A percentile compares a stretch with the other conserved stretches of the same genome.
Conservation (phyloP, 768 basidiomycete species). For the Suillus brevipes region DNA sequence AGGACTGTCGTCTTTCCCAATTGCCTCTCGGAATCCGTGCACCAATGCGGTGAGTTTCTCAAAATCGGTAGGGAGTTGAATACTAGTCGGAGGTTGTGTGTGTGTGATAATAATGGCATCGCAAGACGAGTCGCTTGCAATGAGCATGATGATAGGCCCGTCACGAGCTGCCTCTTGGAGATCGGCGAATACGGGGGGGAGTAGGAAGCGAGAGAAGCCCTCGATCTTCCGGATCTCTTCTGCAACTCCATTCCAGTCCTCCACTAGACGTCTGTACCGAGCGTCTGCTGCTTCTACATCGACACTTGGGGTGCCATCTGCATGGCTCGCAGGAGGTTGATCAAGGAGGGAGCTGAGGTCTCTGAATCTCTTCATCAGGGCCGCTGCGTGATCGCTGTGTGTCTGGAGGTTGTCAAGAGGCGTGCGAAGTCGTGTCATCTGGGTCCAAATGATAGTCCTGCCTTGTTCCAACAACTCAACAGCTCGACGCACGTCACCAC, state of each 20-base stretch:
- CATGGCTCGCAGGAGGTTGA: not conserved
- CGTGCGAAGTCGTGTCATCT: not conserved
- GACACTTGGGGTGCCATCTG: not conserved
- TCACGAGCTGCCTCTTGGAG: slow-evolving; percentile 9
- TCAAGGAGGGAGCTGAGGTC: not conserved
- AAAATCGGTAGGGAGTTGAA: not conserved
- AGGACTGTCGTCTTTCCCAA: too few species aligned
- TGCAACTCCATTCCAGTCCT: slow-evolving; percentile 16
- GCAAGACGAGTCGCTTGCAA: slow-evolving; percentile 12
- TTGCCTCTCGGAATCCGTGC: too few species aligned
- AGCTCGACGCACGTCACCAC: not conserved
- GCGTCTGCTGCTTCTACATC: not conserved
- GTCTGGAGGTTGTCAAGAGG: not conserved
- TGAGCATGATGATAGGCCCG: slow-evolving; percentile 7
- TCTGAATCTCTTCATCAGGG: not conserved
- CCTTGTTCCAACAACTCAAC: not conserved
- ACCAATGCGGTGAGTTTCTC: not conserved
- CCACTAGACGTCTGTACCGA: not conserved
- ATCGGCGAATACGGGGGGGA: slow-evolving; percentile 9
- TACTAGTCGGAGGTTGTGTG: not conserved
- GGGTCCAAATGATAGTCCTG: not conserved
- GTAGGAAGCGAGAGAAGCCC: slow-evolving; percentile 19
- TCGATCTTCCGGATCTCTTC: slow-evolving; percentile 13
- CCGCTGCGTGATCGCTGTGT: not conserved
- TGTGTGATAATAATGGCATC: slow-evolving; percentile 15